Conservation (phyloP, 2,329 filamentous ascomycete genomes). For the Aspergillus neotritici region DNA sequence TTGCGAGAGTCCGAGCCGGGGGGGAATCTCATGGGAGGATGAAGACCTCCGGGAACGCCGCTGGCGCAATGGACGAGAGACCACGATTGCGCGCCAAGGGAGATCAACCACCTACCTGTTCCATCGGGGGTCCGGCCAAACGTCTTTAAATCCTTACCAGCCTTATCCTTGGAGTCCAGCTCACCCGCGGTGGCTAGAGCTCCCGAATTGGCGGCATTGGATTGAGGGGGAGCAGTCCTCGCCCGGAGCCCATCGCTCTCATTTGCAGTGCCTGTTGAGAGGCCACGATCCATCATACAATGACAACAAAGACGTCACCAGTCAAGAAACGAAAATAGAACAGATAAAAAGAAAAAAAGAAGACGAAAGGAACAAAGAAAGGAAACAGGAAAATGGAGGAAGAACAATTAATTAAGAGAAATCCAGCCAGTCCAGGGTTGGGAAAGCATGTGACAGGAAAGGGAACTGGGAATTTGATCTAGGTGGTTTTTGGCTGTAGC, state of each 20-base stretch:
- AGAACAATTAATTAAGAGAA: not conserved
- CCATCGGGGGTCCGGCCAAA: constrained; percentile 88
- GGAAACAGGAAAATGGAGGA: not conserved
- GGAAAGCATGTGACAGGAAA: constrained; percentile 17
- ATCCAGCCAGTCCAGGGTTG: no score
- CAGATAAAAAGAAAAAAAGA: constrained; percentile 10
- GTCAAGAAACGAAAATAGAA: constrained; percentile 8
- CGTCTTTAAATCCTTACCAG: constrained; percentile 63
- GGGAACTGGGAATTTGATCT: constrained; percentile 6
- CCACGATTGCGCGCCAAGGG: not conserved
- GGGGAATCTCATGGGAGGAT: no score
- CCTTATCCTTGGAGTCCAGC: constrained; percentile 42
- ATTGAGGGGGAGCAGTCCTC: constrained; percentile 36
- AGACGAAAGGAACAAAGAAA: constrained; percentile 15
- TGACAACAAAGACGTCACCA: constrained; percentile 15
- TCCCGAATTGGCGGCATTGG: constrained; percentile 43
- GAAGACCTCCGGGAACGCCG: no score
- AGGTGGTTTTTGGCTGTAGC: no score
- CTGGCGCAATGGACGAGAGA: not conserved
- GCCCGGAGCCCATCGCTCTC: constrained; percentile 43
- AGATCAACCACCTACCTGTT: constrained; percentile 61
- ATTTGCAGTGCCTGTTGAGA: constrained; percentile 33
- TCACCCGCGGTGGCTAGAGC: constrained; percentile 32
- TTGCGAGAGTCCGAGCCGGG: not conserved
- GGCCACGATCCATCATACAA: constrained; percentile 34